Base-by-base conservation (phyloP, 2,329 filamentous ascomycete genomes). In the Penicillium sp. region DNA sequence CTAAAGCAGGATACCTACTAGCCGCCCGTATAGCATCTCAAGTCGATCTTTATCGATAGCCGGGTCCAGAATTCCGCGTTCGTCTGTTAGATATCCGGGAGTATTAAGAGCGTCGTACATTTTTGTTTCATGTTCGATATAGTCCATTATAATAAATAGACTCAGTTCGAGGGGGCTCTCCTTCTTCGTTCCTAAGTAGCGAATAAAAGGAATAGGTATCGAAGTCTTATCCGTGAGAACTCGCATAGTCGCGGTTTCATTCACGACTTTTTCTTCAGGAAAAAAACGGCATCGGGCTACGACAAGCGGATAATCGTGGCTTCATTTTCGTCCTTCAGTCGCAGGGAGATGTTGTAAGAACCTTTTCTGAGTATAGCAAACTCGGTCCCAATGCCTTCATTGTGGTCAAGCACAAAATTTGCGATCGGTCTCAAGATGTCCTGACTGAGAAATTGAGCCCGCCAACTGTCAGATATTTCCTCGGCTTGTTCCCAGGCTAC, bases 1-100 rank as follows among this genome's bases (percentile, higher is more conserved):
- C 55, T 79, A 71, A 3, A 83, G 67, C 20, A 81, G 15, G 45
- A 77, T 77, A 5, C 65, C 66, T 12, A 79, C 79, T 58, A 82
- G 71, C 59, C 82, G 72, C 2, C 67, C 54, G 61, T 81, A 82
- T 0, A 69, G 54, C 43, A 55, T 28, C 22, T 65, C 55, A 4
- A 67, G 55, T 47, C 48, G 20, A 20, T 20, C 20, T 20, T n/a
- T n/a, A n/a, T n/a, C 17, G 34, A 69, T 58, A 6, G 34, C 17
- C 5, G 58, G 63, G 55, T 68, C 42, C 0, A 67, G 58, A n/a
- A 56, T 22, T 31, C 72, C 63, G 22, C 57, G 60, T 2, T 62
- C 49, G 8, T 60, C 54, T 8, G 3, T 58, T 14, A 56, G 56
- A 51, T 52, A 63, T 15, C 54, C 61, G 2, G 64, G 62, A 1